Percentiles rank a stretch among this genome's conserved stretches.
phyloP scores from a whole-genome alignment of 331 rosid genomes.

The Pyrus hybrid region DNA sequence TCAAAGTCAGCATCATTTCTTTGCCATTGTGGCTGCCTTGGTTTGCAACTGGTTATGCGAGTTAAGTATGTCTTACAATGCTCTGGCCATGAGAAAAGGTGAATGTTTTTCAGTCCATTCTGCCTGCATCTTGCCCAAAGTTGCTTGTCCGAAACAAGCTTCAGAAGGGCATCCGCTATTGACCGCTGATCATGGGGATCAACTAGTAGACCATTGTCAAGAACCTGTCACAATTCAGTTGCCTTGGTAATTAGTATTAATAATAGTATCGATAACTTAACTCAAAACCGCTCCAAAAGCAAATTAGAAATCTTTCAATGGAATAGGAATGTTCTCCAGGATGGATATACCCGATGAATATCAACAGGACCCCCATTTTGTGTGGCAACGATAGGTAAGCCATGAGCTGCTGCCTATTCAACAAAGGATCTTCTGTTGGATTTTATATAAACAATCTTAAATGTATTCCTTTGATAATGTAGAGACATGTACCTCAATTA shows the following conservation, averaged over 20 bases:
- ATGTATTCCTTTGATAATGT: not conserved
- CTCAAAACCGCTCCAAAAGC: not conserved
- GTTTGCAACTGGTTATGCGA: slow-evolving; percentile 33
- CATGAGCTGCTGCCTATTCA: slow-evolving; percentile 57
- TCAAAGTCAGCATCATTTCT: slow-evolving; percentile 19
- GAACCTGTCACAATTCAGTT: slow-evolving; percentile 26
- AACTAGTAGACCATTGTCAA: slow-evolving; percentile 49
- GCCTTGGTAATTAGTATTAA: not conserved
- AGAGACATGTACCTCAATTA: slow-evolving; percentile 38
- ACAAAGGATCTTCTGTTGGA: not conserved
- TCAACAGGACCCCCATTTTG: slow-evolving; percentile 57
- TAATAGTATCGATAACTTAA: slow-evolving; percentile 1
- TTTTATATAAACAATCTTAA: not conserved
- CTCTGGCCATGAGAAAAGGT: slow-evolving; percentile 55
- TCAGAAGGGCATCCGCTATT: slow-evolving; percentile 52
- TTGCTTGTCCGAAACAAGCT: slow-evolving; percentile 62
- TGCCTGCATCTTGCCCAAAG: slow-evolving; percentile 56
- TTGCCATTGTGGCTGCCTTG: slow-evolving; percentile 45
- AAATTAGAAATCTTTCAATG: not conserved
- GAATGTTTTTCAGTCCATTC: slow-evolving; percentile 54
- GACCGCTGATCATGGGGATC: slow-evolving; percentile 53
- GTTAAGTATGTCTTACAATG: slow-evolving; percentile 40
- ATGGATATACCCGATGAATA: slow-evolving; percentile 35
- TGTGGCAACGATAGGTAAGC: slow-evolving; percentile 54
- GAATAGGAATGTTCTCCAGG: not conserved